Base-by-base conservation (phyloP, 768 basidiomycete genomes). In the Boletellus sp. region DNA sequence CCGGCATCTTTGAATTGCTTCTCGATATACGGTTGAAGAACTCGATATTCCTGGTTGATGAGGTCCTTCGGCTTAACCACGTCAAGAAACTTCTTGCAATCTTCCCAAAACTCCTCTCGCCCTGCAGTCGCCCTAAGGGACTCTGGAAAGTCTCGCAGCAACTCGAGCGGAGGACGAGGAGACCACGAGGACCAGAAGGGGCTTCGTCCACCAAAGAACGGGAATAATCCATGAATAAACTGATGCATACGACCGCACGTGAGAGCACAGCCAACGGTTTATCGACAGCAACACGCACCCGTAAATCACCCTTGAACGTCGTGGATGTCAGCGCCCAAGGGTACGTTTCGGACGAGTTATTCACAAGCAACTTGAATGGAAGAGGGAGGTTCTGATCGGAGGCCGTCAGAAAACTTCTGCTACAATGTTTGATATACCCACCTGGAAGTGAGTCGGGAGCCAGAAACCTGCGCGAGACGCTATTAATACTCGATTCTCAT, bases 151-250 rank as follows among this genome's bases (percentile, higher is more conserved):
- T 42, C 45, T 1, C 58, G 58, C 47, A 59, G 50, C 20, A 59
- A 35, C 3, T 13, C 37, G 4, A 32, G 22, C n/a, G 41, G 42
- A 2, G 57, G 57, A 6, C 44, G 48, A 19, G 57, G 57, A n/a
- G 45, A 55, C 57, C 53, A 59, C 1, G 57, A 57, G 12, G 56
- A 58, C 35, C 34, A 59, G 39, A 59, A 56, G 9, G 46, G 32
- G 31, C 52, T 54, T 6, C 57, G 52, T 15, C 57, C 57, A 17
- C 57, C 57, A 36, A 59, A 59, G 46, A 51, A 59, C 20, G 55
- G 55, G 31, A 46, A 44, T 4, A 45, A 56, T 6, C 57, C 57
- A 17, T 35, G 48, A 15, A 58, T 34, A 42, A 50, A 58, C 55
- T 54, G 16, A 39, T 12, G 12, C 12, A 31, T 1, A 33, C 10